Conservation (phyloP, 2,329 filamentous ascomycete species). For the Fusarium bactridioides region DNA sequence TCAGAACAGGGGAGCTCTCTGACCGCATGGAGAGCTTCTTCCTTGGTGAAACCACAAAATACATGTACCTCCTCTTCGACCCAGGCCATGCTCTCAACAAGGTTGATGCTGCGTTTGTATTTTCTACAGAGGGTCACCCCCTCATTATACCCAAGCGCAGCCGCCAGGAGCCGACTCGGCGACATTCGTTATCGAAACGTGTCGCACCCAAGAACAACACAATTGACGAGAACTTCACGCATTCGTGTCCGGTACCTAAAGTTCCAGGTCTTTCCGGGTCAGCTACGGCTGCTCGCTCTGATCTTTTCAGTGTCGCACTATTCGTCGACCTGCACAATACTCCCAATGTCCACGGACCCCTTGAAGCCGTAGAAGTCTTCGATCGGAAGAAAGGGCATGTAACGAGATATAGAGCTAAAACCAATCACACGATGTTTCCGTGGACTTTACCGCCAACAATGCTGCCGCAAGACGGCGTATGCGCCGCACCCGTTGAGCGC, state of each 20-base stretch:
- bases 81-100: slow-evolving; percentile 85
- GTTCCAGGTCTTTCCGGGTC: slow-evolving; percentile 73
- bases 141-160: slow-evolving; percentile 74
- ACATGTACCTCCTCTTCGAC: slow-evolving; percentile 91
- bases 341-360: slow-evolving; percentile 66
- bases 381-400: slow-evolving; percentile 56
- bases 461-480: slow-evolving; percentile 80
- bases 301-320: slow-evolving; percentile 89
- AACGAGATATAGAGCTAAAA: slow-evolving; percentile 58
- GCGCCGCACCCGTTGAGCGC: slow-evolving; percentile 73
- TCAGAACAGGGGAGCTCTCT: slow-evolving; percentile 81
- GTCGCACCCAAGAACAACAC: slow-evolving; percentile 45
- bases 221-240: slow-evolving; percentile 57
- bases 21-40: slow-evolving; percentile 99
- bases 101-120: slow-evolving; percentile 87
- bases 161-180: slow-evolving; percentile 9
- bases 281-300: slow-evolving; percentile 77
- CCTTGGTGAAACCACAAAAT: slow-evolving; percentile 94
- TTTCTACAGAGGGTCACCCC: slow-evolving; percentile 95
- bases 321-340: slow-evolving; percentile 83
- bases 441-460: slow-evolving; percentile 86
- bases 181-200: slow-evolving; percentile 10
- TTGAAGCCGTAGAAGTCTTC: slow-evolving; percentile 51
- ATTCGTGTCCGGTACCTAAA: slow-evolving; percentile 73
- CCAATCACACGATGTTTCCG: slow-evolving; percentile 87